Evolutionary conservation across 2,329 filamentous ascomycete genomes (phyloP).

Genomic region (Diplodia corticola): DNA sequence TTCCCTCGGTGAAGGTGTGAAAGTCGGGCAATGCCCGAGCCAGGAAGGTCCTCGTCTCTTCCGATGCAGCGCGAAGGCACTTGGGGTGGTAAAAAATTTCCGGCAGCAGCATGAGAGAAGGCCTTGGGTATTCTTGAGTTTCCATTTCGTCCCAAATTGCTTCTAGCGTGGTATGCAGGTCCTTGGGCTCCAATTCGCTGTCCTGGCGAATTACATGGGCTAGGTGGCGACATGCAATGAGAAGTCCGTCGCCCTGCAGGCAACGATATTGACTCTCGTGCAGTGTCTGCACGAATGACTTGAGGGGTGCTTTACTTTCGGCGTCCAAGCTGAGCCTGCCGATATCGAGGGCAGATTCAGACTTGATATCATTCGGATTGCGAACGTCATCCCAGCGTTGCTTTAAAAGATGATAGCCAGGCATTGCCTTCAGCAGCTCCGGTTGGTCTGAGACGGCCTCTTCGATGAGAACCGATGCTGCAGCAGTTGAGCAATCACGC

Average conservation of each 20-base stretch:
- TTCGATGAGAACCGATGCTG: slow-evolving; percentile 28
- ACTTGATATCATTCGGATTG: neutral
- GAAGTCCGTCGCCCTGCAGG: slow-evolving; percentile 35
- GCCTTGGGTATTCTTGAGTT: slow-evolving; percentile 49
- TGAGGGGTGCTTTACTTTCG: slow-evolving; percentile 25
- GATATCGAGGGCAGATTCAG: neutral
- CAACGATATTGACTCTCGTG: slow-evolving; percentile 32
- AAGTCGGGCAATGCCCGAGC: slow-evolving; percentile 31
- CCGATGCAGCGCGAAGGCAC: slow-evolving; percentile 29
- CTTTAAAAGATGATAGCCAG: slow-evolving; percentile 28
- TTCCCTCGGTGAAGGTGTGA: slow-evolving; percentile 34
- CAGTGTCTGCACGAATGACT: slow-evolving; percentile 31
- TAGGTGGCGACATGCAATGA: slow-evolving; percentile 32
- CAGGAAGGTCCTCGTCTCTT: slow-evolving; percentile 26
- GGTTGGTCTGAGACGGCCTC: slow-evolving; percentile 22
- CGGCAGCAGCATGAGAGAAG: slow-evolving; percentile 41
- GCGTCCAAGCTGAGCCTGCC: neutral
- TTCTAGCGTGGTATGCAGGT: slow-evolving; percentile 32
- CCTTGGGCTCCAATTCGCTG: slow-evolving; percentile 15
- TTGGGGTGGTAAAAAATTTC: slow-evolving; percentile 39
- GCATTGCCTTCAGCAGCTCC: slow-evolving; percentile 20
- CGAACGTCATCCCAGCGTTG: slow-evolving; percentile 23
- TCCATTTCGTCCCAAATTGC: slow-evolving; percentile 51
- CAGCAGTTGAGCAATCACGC: slow-evolving; percentile 38
- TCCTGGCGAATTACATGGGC: slow-evolving; percentile 25